These are phyloP conservation scores for Rhizopus delemar DNA, from an alignment of 371 early-diverging fungal species.

Conservation along the genomic window DNA sequence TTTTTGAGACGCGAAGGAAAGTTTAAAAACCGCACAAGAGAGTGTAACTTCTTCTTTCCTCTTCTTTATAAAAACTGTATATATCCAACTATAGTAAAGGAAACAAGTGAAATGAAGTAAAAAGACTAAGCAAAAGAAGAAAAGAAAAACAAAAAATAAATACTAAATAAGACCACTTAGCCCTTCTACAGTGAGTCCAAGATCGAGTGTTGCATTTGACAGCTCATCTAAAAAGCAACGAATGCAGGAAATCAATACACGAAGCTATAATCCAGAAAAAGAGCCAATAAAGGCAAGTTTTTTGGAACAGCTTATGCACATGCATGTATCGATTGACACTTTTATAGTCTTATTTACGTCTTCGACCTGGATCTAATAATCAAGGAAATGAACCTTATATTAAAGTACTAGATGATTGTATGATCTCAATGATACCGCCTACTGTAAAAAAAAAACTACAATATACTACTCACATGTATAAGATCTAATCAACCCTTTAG, in stretches of 20 bases:
- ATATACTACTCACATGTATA: background rate
- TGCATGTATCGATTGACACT: too few species aligned
- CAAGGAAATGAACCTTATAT: conserved; percentile 38
- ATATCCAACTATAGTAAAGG: background rate
- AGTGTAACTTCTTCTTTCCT: too few species aligned
- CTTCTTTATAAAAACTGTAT: too few species aligned
- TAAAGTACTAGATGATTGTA: conserved; percentile 48
- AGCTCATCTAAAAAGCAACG: background rate
- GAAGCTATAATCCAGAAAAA: conserved; percentile 25
- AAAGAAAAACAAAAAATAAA: too few species aligned
- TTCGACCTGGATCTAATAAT: conserved; percentile 35
- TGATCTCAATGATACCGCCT: conserved; percentile 53
- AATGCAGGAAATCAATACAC: background rate
- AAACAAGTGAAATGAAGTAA: background rate
- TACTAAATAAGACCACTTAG: too few species aligned
- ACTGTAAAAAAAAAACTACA: conserved; percentile 25
- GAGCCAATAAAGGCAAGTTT: conserved; percentile 26
- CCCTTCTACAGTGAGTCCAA: background rate
- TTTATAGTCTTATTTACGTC: conserved; percentile 47
- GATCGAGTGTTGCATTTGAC: background rate
- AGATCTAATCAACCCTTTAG: conserved; percentile 13
- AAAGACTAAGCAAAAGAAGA: too few species aligned
- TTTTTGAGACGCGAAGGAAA: too few species aligned
- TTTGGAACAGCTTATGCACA: background rate
- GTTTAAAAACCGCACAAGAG: too few species aligned